phyloP scores from a whole-genome alignment of 2,329 filamentous ascomycete genomes.

The Hypoxylon sp. region DNA sequence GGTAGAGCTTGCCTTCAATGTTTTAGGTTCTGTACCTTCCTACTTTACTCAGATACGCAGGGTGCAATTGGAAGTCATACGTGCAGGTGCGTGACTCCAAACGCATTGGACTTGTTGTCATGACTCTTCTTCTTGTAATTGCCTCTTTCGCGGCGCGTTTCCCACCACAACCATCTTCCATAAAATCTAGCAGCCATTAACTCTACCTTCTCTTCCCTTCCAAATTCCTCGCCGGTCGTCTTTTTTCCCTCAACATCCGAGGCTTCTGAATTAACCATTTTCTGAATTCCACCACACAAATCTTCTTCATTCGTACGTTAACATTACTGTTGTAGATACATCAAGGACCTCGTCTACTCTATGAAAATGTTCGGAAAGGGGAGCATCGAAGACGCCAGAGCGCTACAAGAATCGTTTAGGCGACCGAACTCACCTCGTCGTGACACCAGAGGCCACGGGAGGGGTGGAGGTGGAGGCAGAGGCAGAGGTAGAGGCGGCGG shows the following conservation, averaged over 20 bases:
- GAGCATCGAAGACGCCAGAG: constrained; percentile 33
- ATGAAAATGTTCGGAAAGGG: constrained; percentile 33
- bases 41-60: background rate
- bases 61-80: background rate
- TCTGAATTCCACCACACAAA: background rate
- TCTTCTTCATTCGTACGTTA: background rate
- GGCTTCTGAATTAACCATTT: background rate
- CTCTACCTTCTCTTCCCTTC: background rate
- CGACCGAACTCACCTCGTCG: constrained; percentile 5
- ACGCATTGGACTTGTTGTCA: background rate
- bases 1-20: background rate
- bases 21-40: background rate
- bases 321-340: background rate
- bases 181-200: background rate
- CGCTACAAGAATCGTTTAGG: constrained; percentile 24
- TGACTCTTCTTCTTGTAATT: background rate
- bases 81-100: background rate
- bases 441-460: background rate
- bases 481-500: background rate
- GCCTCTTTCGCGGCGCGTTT: background rate
- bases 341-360: too few relatives aligned
- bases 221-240: background rate
- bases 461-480: background rate
- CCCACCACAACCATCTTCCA: background rate
- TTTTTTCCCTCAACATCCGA: background rate